Base-by-base conservation (phyloP, 164 flowering plant genomes). In the Berberis thunbergii region DNA sequence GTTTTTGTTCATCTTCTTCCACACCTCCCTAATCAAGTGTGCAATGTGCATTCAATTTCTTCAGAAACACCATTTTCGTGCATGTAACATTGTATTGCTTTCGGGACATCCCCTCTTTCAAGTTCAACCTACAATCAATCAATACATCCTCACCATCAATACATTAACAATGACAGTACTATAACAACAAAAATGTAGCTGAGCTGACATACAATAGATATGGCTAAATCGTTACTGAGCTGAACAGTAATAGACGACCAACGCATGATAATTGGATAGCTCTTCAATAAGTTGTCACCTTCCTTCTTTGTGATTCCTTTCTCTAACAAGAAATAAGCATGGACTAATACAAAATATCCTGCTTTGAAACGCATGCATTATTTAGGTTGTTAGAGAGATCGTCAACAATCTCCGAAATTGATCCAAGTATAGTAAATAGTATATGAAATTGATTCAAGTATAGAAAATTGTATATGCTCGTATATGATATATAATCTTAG, bases 321-420 rank as follows among this genome's bases (percentile, higher is more conserved):
- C 5, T 45, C 13, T 10, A 60, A 2, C 8, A 38, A 60, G 13
- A 56, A 44, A 13, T 60, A 60, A 5, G 52, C 3, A 13, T 45
- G 52, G 4, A 46, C 9, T 12, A 45, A 7, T 5, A 13, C 2
- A 2, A 60, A 4, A 10, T 41, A 52, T 9, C 50, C 52, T 43
- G 41, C 4, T 5, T 45, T 60, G 63, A 60, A 60, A 60, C 10
- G 38, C 63, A 60, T n/a, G 41, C 63, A 45, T 60, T 60, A 39
- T 60, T 41, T 8, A 60, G 50, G 45, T 45, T 26, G 26, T 26
- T 26, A 26, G 26, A 26, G 26, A 26, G 26, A 26, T 26, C 26
- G 26, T 26, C 26, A 26, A 26, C 26, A 26, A 26, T 26, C 26
- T 26, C 26, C 26, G 26, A 26, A 26, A 26, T 26, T 26, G 26